Evolutionary conservation across 805 yeast species (phyloP).

Genomic region (Schwanniomyces pseudopolymorphus): DNA sequence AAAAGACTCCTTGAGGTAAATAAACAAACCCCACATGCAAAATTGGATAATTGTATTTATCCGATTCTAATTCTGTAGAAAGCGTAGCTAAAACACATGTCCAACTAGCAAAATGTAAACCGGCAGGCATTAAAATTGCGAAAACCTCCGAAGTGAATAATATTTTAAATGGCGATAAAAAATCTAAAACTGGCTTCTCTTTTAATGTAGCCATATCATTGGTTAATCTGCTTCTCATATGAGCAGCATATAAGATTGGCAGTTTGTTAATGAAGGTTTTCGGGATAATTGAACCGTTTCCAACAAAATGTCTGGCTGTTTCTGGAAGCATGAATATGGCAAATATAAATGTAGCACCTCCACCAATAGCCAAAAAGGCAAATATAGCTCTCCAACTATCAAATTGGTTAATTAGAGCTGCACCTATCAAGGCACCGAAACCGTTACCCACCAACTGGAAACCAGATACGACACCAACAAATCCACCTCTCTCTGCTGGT

Average conservation of each 20-base stretch:
- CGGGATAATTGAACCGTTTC: constrained; percentile 70
- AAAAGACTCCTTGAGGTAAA: constrained; percentile 71
- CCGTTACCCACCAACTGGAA: constrained; percentile 71
- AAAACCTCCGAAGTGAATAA: constrained; percentile 44
- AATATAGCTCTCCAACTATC: constrained; percentile 72
- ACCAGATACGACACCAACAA: constrained; percentile 65
- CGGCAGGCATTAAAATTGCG: constrained; percentile 53
- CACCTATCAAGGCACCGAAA: constrained; percentile 67
- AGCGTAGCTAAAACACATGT: constrained; percentile 66
- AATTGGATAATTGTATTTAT: constrained; percentile 49
- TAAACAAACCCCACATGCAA: constrained; percentile 68
- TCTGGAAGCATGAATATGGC: constrained; percentile 56
- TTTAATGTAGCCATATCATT: constrained; percentile 24
- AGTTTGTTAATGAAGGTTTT: constrained; percentile 38
- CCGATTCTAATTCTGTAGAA: constrained; percentile 50
- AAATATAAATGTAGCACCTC: constrained; percentile 41
- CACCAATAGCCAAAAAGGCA: constrained; percentile 69
- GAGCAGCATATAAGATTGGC: constrained; percentile 39
- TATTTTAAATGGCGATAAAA: constrained; percentile 42
- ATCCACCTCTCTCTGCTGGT: constrained; percentile 65
- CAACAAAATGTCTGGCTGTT: constrained; percentile 69
- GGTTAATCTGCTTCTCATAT: constrained; percentile 25
- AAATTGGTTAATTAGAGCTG: constrained; percentile 40
- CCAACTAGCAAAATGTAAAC: constrained; percentile 69
- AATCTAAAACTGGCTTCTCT: constrained; percentile 15